phyloP scores from a whole-genome alignment of 2,329 filamentous ascomycete species.

The Zymoseptoria pseudotritici region DNA sequence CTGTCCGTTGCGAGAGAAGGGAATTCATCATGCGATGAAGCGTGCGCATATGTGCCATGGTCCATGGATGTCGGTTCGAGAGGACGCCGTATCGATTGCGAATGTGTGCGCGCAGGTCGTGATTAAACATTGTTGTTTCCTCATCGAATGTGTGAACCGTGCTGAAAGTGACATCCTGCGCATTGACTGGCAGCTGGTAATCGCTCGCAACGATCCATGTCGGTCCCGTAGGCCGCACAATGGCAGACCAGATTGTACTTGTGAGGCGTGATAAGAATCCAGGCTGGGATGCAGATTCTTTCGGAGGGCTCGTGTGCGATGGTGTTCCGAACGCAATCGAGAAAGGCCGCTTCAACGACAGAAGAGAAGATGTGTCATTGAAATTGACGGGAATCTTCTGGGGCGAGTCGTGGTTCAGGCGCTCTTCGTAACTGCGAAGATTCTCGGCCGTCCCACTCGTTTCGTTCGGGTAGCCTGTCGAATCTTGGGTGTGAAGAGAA shows the following conservation, averaged over 20 bases:
- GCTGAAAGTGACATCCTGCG: background rate
- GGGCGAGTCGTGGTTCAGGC: slow-evolving; percentile 30
- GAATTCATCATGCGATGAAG: slow-evolving; percentile 32
- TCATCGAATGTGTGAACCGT: background rate
- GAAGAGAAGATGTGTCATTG: slow-evolving; percentile 17
- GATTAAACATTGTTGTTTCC: slow-evolving; percentile 11
- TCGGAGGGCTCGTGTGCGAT: background rate
- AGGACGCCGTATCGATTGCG: slow-evolving; percentile 31
- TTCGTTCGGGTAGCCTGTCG: slow-evolving; percentile 2
- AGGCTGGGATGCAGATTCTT: background rate
- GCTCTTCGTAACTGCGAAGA: slow-evolving; percentile 28
- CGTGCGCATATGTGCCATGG: slow-evolving; percentile 30
- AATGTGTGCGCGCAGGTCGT: slow-evolving; percentile 20
- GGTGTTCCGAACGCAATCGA: background rate
- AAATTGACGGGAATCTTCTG: slow-evolving; percentile 31
- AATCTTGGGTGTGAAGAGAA: background rate
- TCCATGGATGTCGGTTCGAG: slow-evolving; percentile 26
- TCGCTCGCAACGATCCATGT: background rate
- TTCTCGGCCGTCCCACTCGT: slow-evolving; percentile 4
- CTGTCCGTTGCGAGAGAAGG: slow-evolving; percentile 14
- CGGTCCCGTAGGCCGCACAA: slow-evolving; percentile 18
- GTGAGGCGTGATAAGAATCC: slow-evolving; percentile 21
- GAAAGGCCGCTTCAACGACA: background rate
- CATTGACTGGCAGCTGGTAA: background rate
- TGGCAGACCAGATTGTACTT: slow-evolving; percentile 24